Conservation (phyloP, 78 protist genomes). For the Bodo saltans region DNA sequence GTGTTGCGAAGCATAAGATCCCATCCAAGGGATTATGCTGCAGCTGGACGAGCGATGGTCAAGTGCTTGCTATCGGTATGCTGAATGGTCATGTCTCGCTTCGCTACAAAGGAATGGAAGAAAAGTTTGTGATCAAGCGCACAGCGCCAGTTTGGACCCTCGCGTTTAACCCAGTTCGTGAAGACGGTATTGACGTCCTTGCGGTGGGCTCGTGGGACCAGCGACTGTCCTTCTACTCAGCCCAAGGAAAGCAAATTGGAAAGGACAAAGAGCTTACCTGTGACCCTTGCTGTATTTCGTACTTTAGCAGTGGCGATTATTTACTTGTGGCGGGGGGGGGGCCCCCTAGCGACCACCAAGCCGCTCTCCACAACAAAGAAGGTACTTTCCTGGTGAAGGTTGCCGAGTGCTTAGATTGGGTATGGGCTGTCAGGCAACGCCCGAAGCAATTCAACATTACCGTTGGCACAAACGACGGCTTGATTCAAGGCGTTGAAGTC, state of each 20-base stretch:
- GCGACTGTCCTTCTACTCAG: constrained; percentile 50
- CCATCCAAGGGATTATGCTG: constrained; percentile 16
- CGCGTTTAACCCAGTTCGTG: constrained; percentile 43
- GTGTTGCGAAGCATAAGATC: constrained; percentile 56
- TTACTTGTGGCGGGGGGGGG: constrained; percentile 57
- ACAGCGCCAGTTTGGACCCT: constrained; percentile 59
- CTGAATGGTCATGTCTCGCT: constrained; percentile 54
- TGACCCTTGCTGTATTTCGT: constrained; percentile 62
- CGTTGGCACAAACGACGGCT: constrained; percentile 57
- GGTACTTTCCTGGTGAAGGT: constrained; percentile 43
- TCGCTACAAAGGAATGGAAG: constrained; percentile 40
- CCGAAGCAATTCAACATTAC: constrained; percentile 39
- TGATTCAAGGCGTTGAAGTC: constrained; percentile 40
- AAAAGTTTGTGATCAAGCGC: constrained; percentile 23
- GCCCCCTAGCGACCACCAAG: constrained; percentile 53
- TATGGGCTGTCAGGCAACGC: constrained; percentile 49
- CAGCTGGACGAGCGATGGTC: constrained; percentile 72
- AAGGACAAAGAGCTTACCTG: constrained; percentile 40
- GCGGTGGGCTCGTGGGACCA: constrained; percentile 73
- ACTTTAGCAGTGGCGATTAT: constrained; percentile 57
- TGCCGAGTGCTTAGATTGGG: constrained; percentile 55
- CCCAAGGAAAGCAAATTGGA: constrained; percentile 27
- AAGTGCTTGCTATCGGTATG: constrained; percentile 63
- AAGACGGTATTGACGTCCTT: constrained; percentile 45
- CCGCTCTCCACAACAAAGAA: constrained; percentile 45